Percentiles rank a stretch among this genome's conserved stretches.
These are phyloP conservation scores for Uronychia binucleata DNA, from an alignment of 73 alveolate genomes.

Conservation along the genomic window DNA sequence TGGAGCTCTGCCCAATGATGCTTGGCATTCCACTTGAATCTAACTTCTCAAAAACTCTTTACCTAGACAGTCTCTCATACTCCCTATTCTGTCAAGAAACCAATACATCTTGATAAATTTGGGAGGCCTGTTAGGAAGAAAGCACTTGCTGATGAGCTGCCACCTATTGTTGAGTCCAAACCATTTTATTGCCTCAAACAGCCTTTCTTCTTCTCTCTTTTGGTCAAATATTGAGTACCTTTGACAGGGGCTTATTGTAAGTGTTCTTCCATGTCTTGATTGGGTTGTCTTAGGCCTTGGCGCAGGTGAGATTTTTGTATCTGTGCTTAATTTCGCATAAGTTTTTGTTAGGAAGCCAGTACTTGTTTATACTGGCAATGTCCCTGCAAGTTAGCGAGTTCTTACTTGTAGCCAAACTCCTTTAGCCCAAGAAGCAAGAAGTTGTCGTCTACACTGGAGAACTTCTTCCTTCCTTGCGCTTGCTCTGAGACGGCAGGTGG, in stretches of 20 bases:
- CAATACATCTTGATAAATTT: constrained; percentile 2
- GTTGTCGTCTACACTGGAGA: constrained; percentile 80
- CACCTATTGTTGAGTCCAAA: constrained; percentile 83
- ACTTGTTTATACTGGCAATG: constrained; percentile 46
- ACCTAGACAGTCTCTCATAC: background rate
- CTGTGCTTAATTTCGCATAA: constrained; percentile 85
- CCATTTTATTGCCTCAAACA: constrained; percentile 85
- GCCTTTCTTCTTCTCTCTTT: constrained; percentile 54
- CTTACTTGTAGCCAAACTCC: constrained; percentile 84
- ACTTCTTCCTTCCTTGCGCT: constrained; percentile 61
- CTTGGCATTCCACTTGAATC: too few species aligned
- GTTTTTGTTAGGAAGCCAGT: constrained; percentile 87
- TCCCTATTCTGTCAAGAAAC: background rate
- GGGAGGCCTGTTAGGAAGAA: constrained; percentile 73
- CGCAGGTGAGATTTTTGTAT: constrained; percentile 83
- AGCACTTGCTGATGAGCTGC: constrained; percentile 77
- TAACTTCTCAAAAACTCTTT: background rate
- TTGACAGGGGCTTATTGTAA: constrained; percentile 65
- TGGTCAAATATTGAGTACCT: background rate
- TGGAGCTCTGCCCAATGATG: too few species aligned
- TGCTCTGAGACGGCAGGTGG: constrained; percentile 11
- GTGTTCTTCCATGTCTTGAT: constrained; percentile 79
- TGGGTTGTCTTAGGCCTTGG: constrained; percentile 76
- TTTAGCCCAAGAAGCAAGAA: constrained; percentile 77
- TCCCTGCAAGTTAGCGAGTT: constrained; percentile 1